Conservation (phyloP, 106 monocot species). For the Platanthera guangdongensis region DNA sequence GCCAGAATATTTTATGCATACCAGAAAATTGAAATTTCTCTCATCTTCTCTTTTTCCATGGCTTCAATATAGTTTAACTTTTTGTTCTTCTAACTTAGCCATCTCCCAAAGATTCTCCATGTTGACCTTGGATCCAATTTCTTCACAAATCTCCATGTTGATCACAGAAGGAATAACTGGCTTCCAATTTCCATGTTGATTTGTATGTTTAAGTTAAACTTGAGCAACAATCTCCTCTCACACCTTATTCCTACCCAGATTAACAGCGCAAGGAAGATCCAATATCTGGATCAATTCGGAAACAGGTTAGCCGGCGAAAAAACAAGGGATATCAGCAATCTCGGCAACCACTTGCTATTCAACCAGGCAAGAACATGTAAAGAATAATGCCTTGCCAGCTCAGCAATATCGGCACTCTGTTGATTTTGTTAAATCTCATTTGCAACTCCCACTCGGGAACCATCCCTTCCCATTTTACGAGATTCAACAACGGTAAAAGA, state of each 20-base stretch:
- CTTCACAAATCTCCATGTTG: constrained; percentile 34
- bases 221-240: constrained; percentile 55
- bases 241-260: constrained; percentile 44
- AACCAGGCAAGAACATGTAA: constrained; percentile 66
- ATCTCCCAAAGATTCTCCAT: constrained; percentile 17
- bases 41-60: too few species aligned
- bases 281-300: constrained; percentile 48
- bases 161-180: constrained; percentile 33
- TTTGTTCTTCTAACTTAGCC: constrained; percentile 24
- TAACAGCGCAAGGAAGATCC: constrained; percentile 50
- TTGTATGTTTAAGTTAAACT: constrained; percentile 43
- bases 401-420: constrained; percentile 42
- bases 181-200: constrained; percentile 31
- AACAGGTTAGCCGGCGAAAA: constrained; percentile 60
- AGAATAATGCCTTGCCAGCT: constrained; percentile 52
- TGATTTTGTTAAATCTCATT: constrained; percentile 68
- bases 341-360: constrained; percentile 52
- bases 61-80: too few species aligned
- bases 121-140: constrained; percentile 44
- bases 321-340: constrained; percentile 40
- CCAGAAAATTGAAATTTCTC: too few species aligned
- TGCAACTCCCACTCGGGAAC: constrained; percentile 60
- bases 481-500: too few species aligned
- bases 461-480: constrained; percentile 51
- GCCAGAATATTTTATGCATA: too few species aligned